Base-by-base conservation (phyloP, 2,329 filamentous ascomycete species). In the Aspergillus ruber region DNA sequence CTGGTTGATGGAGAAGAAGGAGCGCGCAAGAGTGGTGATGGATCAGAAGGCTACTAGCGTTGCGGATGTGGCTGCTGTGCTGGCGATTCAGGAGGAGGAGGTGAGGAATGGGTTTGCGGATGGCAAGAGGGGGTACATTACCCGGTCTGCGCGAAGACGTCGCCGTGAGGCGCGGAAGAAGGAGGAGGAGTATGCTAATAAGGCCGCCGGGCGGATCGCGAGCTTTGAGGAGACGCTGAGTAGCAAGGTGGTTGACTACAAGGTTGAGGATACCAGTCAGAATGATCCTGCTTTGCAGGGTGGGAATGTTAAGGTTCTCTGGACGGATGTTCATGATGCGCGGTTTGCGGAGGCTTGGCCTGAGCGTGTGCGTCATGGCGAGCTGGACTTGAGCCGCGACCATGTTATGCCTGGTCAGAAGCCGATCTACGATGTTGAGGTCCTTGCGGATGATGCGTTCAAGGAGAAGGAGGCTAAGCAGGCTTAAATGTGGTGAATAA, bases 21-120 rank as follows among this genome's bases (percentile, higher is more conserved):
- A 74, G 50, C 69, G 76, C 18, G 75, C 74, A n/a, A 70, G 70
- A 47, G 69, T 69, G 40, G 68, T 84, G 40, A 83, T 83, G 80
- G 71, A 84, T 58, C 81, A 84, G 61, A 82, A 80, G 61, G 80
- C 79, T n/a, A 83, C 81, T 48, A 75, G 72, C 39, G 73, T 82
- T 17, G 81, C 80, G 4, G 82, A 84, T 57, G 61, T 82, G 20
- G 79, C 80, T 1, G 75, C 77, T 17, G 78, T 82, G 3, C 60
- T 84, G 45, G 52, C 63, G 21, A 70, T 76, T 50, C 77, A 80
- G 56, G 67, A 75, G 38, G 56, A 67, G 41, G 63, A 63, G 47
- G 56, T 67, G 43, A 44, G 52, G 38, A 50, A 62, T 32, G 63
- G 62, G 15, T 55, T 68, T 13, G 59, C 63, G 6, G 59, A 61